Evolutionary conservation across 345 rosid genomes (phyloP).

Genomic region (Pistacia vera): DNA sequence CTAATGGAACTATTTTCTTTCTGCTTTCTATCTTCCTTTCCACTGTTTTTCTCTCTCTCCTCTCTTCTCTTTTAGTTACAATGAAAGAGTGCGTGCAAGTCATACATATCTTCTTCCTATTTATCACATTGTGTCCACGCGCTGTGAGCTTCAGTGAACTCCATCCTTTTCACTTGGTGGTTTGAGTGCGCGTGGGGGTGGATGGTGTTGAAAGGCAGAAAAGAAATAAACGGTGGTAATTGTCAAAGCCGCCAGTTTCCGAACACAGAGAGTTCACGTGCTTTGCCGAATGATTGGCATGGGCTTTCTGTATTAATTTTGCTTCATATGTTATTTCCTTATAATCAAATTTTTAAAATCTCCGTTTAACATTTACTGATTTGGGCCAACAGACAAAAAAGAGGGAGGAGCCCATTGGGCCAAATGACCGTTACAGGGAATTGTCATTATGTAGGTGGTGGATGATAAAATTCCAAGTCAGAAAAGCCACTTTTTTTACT

Average conservation of each 20-base stretch:
- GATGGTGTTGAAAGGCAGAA: too few relatives aligned
- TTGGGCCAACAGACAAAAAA: not conserved
- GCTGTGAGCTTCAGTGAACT: not conserved
- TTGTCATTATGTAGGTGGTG: not conserved
- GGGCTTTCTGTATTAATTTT: not conserved
- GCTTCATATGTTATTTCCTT: too few relatives aligned
- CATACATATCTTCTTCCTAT: not conserved
- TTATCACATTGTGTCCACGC: not conserved
- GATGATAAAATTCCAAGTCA: not conserved
- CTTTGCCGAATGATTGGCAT: not conserved
- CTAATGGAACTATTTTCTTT: not conserved
- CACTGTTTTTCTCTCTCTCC: not conserved
- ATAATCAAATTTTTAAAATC: too few relatives aligned
- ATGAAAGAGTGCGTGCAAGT: constrained; percentile 11
- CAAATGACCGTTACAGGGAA: not conserved
- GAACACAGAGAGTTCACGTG: constrained; percentile 7
- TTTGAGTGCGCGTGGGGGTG: not conserved
- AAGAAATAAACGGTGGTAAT: not conserved
- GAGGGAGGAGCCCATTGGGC: not conserved
- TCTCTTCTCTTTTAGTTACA: not conserved
- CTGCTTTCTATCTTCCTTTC: not conserved
- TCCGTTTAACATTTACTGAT: too few relatives aligned
- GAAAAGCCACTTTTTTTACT: constrained; percentile 3
- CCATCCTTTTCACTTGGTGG: not conserved
- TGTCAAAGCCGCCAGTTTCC: constrained; percentile 13